Evolutionary conservation across 2,329 filamentous ascomycete species (phyloP).

Genomic region (Microdochium paspali): DNA sequence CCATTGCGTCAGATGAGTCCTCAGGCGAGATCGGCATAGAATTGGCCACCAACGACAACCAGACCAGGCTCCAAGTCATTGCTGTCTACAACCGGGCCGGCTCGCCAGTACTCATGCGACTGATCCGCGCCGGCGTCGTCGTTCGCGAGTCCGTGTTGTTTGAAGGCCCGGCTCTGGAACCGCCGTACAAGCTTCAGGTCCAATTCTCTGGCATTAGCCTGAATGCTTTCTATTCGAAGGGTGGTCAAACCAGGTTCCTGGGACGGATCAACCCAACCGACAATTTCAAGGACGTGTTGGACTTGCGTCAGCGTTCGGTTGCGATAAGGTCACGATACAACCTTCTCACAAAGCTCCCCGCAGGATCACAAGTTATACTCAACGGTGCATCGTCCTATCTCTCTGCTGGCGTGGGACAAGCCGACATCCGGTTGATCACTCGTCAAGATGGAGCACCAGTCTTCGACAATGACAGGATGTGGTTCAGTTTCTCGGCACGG

Average conservation of each 20-base stretch:
- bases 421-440: neutral
- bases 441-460: slow-evolving; percentile 1
- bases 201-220: slow-evolving; percentile 1
- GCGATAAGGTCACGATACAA: neutral
- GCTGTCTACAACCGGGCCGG: neutral
- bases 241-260: neutral
- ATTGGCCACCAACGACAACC: neutral
- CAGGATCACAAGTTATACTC: neutral
- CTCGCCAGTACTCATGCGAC: neutral
- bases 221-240: slow-evolving; percentile 1
- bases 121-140: neutral
- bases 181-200: slow-evolving; percentile 1
- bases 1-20: neutral
- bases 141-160: neutral
- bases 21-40: neutral
- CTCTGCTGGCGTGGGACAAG: slow-evolving; percentile 1
- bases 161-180: neutral
- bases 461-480: neutral
- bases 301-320: neutral
- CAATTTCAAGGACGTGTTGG: neutral
- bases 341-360: neutral
- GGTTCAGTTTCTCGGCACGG: slow-evolving; percentile 2
- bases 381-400: slow-evolving; percentile 1
- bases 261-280: slow-evolving; percentile 1
- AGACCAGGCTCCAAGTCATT: neutral